Base-by-base conservation (phyloP, 768 basidiomycete genomes). In the Ramaria rubella region DNA sequence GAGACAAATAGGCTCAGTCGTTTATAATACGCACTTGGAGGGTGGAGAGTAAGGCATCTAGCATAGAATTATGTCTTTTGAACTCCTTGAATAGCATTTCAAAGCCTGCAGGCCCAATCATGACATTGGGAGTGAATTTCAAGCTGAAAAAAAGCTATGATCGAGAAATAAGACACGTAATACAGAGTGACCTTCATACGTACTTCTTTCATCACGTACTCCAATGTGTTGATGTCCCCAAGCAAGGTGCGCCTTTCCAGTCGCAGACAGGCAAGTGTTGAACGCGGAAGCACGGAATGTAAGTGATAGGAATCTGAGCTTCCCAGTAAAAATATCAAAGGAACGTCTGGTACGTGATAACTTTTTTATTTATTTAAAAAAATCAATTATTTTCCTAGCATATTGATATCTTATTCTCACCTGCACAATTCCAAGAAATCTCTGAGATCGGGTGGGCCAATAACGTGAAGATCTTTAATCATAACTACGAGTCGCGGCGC, bases 361-460 rank as follows among this genome's bases (percentile, higher is more conserved):
- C 87, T 90, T 27, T 1, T 48, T 19, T 12, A 29, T 19, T 6
- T n/a, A n/a, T n/a, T n/a, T n/a, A n/a, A n/a, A n/a, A n/a, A n/a
- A n/a, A n/a, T 40, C 36, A 44, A 30, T 36, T 34, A 46, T 34
- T 33, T n/a, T 52, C 23, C 21, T 26, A 5, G 30, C 24, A 34
- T 31, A 12, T 7, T 7, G 21, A 4, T 21, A 21, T n/a, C 12
- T 31, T 29, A 14, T 21, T 12, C 65, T 29, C 59, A 83, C 87
- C 85, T 87, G 73, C 79, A 86, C 33, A 90, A 82, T 52, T 85
- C 77, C 40, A 89, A 80, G 17, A 89, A 63, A 62, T 90, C 87
- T 62, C 85, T 81, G 48, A 90, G 67, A 2, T 90, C 75, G 1
- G 60, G 53, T 0, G 79, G 69, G 55, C 87, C 86, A 49, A 87